A percentile compares a stretch with the other conserved stretches of the same genome.
Evolutionary conservation across 345 rosid species (phyloP).

Genomic region (Dipteronia sinensis): DNA sequence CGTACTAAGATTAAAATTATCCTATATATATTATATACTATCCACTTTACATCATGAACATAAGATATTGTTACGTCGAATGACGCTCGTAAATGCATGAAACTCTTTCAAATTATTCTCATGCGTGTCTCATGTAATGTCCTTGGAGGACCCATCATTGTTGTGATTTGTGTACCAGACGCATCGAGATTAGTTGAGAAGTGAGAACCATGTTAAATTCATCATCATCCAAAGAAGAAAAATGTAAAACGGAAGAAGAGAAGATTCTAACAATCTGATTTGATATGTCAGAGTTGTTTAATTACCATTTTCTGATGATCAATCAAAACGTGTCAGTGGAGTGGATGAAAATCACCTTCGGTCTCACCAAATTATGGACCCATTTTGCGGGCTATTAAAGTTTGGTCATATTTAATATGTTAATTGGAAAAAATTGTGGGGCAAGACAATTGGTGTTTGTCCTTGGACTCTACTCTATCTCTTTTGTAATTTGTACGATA

Average conservation of each 20-base stretch:
- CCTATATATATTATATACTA: too few relatives aligned
- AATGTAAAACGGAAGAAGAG: background rate
- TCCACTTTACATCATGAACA: too few relatives aligned
- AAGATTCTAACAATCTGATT: background rate
- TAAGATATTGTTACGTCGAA: too few relatives aligned
- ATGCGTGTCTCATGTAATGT: too few relatives aligned
- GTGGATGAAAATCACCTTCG: conserved; percentile 35
- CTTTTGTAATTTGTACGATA: background rate
- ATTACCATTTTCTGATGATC: background rate
- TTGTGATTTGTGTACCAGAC: background rate
- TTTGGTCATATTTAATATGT: background rate
- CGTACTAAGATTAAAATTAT: too few relatives aligned
- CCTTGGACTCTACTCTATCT: background rate
- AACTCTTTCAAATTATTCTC: too few relatives aligned
- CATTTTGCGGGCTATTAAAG: background rate
- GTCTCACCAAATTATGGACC: conserved; percentile 24
- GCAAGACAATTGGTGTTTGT: background rate
- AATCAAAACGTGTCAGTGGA: conserved; percentile 15
- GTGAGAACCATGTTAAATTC: background rate
- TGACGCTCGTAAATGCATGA: too few relatives aligned
- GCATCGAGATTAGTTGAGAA: background rate
- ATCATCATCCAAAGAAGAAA: background rate
- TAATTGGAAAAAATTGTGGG: background rate
- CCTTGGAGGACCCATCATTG: background rate
- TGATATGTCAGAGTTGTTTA: conserved; percentile 11